Evolutionary conservation across 2,329 filamentous ascomycete genomes (phyloP).

Genomic region (Hypomyces perniciosus): DNA sequence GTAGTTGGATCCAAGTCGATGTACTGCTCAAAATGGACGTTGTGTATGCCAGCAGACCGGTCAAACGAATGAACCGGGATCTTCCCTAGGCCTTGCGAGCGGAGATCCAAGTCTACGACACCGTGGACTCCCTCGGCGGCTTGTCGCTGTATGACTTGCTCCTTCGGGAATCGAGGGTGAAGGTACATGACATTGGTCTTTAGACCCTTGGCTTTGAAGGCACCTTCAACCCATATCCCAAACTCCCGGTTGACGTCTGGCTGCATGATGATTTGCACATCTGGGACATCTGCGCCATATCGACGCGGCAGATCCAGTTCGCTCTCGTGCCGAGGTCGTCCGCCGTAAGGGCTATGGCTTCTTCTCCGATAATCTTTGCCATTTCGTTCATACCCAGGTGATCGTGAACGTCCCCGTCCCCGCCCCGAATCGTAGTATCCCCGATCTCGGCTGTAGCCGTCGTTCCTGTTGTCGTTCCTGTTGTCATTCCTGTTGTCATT

Average conservation of each 20-base stretch:
- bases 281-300: slow-evolving; percentile 69
- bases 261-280: slow-evolving; percentile 80
- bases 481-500: slow-evolving; percentile 51
- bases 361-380: slow-evolving; percentile 56
- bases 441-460: slow-evolving; percentile 46
- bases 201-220: slow-evolving; percentile 66
- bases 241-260: slow-evolving; percentile 75
- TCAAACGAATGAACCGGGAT: slow-evolving; percentile 84
- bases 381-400: slow-evolving; percentile 41
- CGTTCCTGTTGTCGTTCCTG: slow-evolving; percentile 45
- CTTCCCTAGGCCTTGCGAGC: slow-evolving; percentile 63
- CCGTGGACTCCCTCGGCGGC: slow-evolving; percentile 84
- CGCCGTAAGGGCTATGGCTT: slow-evolving; percentile 60
- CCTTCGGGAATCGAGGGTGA: slow-evolving; percentile 67
- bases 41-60: slow-evolving; percentile 64
- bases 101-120: slow-evolving; percentile 68
- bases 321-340: slow-evolving; percentile 41
- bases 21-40: slow-evolving; percentile 83
- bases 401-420: slow-evolving; percentile 61
- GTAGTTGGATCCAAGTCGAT: slow-evolving; percentile 71
- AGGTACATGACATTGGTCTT: slow-evolving; percentile 75
- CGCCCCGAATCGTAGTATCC: slow-evolving; percentile 35
- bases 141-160: slow-evolving; percentile 75
- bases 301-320: slow-evolving; percentile 69
- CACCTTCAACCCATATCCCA: slow-evolving; percentile 72